Evolutionary conservation across 176 grass and related monocot genomes (phyloP).

Genomic region (Rhynchospora pubera): DNA sequence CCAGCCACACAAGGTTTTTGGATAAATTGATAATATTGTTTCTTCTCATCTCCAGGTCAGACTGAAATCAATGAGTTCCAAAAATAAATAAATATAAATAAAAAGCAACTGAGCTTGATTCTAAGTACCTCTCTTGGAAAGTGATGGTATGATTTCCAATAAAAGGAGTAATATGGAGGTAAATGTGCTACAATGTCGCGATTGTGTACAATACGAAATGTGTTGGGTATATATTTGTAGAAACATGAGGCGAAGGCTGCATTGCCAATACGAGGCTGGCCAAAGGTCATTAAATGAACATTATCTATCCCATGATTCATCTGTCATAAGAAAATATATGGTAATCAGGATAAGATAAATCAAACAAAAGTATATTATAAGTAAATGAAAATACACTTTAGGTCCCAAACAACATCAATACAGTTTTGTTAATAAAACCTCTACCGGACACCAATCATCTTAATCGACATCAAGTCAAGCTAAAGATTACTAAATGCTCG

Average conservation of each 20-base stretch:
- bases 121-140: conserved; percentile 48
- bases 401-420: not conserved
- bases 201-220: conserved; percentile 43
- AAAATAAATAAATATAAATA: not conserved
- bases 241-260: conserved; percentile 52
- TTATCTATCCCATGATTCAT: conserved; percentile 39
- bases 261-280: conserved; percentile 71
- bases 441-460: not conserved
- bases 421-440: not conserved
- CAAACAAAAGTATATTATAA: not conserved
- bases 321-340: conserved; percentile 17
- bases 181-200: conserved; percentile 77
- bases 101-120: not conserved
- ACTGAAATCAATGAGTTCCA: conserved; percentile 6
- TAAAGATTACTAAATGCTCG: not conserved
- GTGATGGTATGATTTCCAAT: conserved; percentile 70
- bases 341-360: not conserved
- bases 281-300: conserved; percentile 54
- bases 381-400: not conserved
- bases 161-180: conserved; percentile 61
- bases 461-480: not conserved
- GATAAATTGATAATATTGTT: conserved; percentile 1
- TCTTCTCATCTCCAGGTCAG: not conserved
- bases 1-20: not conserved
- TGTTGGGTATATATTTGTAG: conserved; percentile 30